These are phyloP conservation scores for Arthrinium puccinioides DNA, from an alignment of 2,329 filamentous ascomycete species.

Conservation along the genomic window DNA sequence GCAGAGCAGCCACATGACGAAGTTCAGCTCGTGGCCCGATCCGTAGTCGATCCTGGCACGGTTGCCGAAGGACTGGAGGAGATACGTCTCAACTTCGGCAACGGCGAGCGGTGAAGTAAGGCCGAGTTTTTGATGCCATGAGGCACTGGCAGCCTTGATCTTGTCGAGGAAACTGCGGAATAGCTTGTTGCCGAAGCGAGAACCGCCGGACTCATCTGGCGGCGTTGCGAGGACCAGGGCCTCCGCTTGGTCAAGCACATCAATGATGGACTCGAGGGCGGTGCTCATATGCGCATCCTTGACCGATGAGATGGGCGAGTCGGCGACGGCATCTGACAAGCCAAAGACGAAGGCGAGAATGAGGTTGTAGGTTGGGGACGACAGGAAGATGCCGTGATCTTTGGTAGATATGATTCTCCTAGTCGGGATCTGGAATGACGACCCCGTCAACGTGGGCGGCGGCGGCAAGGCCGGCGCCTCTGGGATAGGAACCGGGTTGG, in stretches of 20 bases:
- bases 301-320: slow-evolving; percentile 58
- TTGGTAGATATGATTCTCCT: slow-evolving; percentile 73
- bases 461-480: slow-evolving; percentile 66
- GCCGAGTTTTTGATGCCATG: slow-evolving; percentile 60
- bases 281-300: slow-evolving; percentile 49
- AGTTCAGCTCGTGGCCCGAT: slow-evolving; percentile 95
- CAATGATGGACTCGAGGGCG: slow-evolving; percentile 55
- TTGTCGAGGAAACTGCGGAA: slow-evolving; percentile 78
- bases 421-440: slow-evolving; percentile 57
- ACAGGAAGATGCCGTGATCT: slow-evolving; percentile 76
- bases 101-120: slow-evolving; percentile 45
- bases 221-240: slow-evolving; percentile 62
- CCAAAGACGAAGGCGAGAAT: slow-evolving; percentile 80
- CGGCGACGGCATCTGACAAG: slow-evolving; percentile 73
- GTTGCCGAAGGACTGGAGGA: slow-evolving; percentile 80
- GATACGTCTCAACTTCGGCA: slow-evolving; percentile 72
- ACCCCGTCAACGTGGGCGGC: slow-evolving; percentile 52
- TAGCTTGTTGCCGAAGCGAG: slow-evolving; percentile 88
- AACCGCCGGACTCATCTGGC: slow-evolving; percentile 78
- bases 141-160: slow-evolving; percentile 44
- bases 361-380: slow-evolving; percentile 68
- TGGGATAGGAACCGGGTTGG: slow-evolving; percentile 59
- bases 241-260: slow-evolving; percentile 64
- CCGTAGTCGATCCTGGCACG: slow-evolving; percentile 88
- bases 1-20: slow-evolving; percentile 93